Percentiles rank a stretch among this genome's conserved stretches.
Conservation (phyloP, 257 asterid species). For the Rhazya stricta region DNA sequence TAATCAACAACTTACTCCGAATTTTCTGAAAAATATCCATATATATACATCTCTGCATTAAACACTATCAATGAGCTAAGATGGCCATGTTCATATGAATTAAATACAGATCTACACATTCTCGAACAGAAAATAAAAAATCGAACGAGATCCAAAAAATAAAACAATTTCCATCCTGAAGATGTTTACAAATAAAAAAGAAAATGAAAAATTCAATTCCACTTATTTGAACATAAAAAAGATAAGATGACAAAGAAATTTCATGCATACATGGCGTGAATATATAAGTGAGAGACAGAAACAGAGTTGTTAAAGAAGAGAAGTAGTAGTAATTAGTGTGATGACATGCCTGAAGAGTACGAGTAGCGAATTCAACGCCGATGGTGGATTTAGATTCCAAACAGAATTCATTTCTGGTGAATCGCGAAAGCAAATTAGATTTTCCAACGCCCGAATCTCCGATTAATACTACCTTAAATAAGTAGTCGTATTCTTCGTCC, state of each 20-base stretch:
- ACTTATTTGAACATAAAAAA: neutral
- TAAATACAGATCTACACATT: neutral
- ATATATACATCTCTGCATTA: neutral
- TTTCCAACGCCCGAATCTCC: constrained; percentile 52
- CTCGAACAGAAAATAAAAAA: neutral
- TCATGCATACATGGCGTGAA: neutral
- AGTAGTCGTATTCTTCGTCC: constrained; percentile 51
- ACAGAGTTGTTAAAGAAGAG: too few relatives aligned
- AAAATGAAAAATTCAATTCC: neutral
- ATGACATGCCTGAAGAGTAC: constrained; percentile 34
- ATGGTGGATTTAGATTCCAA: constrained; percentile 50
- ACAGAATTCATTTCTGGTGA: constrained; percentile 45
- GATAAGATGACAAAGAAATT: neutral
- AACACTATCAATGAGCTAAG: neutral
- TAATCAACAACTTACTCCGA: neutral
- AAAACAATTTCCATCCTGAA: neutral
- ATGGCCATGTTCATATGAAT: neutral
- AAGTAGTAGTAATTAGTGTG: neutral
- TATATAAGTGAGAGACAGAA: neutral
- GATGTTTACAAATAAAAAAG: neutral
- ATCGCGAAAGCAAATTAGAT: constrained; percentile 42
- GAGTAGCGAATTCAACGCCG: constrained; percentile 55
- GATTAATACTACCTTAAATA: constrained; percentile 42
- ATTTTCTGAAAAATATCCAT: neutral
- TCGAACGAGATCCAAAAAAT: neutral